phyloP scores from a whole-genome alignment of 192 early-diverging fungal genomes.

The Phycomyces blakesleeanus region DNA sequence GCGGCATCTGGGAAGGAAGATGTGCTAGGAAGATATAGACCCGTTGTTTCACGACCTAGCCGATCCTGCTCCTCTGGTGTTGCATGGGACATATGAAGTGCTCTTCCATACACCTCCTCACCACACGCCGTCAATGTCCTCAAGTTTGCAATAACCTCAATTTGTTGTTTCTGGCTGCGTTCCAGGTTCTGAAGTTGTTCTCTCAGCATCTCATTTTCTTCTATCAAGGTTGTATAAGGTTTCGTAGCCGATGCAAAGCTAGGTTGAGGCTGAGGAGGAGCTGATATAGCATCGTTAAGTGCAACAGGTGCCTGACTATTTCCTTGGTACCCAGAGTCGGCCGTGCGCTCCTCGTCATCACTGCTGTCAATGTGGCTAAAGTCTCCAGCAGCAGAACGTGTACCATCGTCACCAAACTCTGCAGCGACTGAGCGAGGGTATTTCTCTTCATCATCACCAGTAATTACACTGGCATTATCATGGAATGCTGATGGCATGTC shows the following conservation, averaged over 20 bases:
- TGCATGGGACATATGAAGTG: slow-evolving; percentile 6
- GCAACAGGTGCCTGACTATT: slow-evolving; percentile 6
- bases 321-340: background rate
- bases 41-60: background rate
- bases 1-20: background rate
- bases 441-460: slow-evolving; percentile 24
- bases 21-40: background rate
- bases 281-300: slow-evolving; percentile 33
- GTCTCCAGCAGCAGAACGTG: slow-evolving; percentile 27
- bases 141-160: slow-evolving; percentile 27
- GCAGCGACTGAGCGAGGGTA: slow-evolving; percentile 31
- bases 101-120: slow-evolving; percentile 13
- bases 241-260: slow-evolving; percentile 33
- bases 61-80: slow-evolving; percentile 2
- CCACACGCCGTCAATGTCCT: slow-evolving; percentile 19
- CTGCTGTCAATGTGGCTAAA: slow-evolving; percentile 14
- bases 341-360: slow-evolving; percentile 13
- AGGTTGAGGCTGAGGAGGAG: slow-evolving; percentile 41
- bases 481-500: background rate
- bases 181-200: slow-evolving; percentile 29
- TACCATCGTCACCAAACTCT: slow-evolving; percentile 37
- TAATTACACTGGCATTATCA: slow-evolving; percentile 1
- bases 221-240: slow-evolving; percentile 33
- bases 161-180: slow-evolving; percentile 31
- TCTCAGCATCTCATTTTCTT: slow-evolving; percentile 37